Percentiles rank a stretch among this genome's conserved stretches.
These are phyloP conservation scores for Delphinella strobiligena DNA, from an alignment of 2,329 filamentous ascomycete species.

Conservation along the genomic window DNA sequence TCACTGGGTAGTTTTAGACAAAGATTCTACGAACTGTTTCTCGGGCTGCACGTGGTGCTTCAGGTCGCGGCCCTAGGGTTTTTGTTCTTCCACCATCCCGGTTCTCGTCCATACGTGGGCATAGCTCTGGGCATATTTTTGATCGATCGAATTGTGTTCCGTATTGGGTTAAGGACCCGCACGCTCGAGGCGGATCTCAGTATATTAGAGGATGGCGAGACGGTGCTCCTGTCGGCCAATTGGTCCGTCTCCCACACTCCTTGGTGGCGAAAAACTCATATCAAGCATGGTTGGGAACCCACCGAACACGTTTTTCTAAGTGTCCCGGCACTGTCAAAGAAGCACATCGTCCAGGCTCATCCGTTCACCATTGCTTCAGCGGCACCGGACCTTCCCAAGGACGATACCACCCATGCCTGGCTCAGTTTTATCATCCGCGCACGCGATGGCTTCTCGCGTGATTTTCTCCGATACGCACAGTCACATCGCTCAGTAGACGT, in stretches of 20 bases:
- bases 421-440: constrained; percentile 48
- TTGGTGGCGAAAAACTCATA: constrained; percentile 11
- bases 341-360: constrained; percentile 47
- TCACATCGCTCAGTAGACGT: constrained; percentile 32
- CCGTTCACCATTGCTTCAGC: constrained; percentile 56
- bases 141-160: constrained; percentile 45
- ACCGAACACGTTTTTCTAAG: constrained; percentile 54
- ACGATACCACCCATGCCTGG: constrained; percentile 32
- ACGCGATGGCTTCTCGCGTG: constrained; percentile 46
- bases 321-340: constrained; percentile 41
- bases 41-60: constrained; percentile 45
- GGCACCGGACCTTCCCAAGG: constrained; percentile 27
- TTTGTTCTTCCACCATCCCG: constrained; percentile 48
- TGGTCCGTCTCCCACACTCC: constrained; percentile 23
- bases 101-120: constrained; percentile 40
- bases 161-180: constrained; percentile 40
- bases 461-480: constrained; percentile 41
- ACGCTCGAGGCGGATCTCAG: constrained; percentile 37
- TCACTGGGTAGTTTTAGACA: constrained; percentile 48
- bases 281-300: constrained; percentile 44
- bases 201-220: constrained; percentile 46
- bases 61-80: constrained; percentile 44
- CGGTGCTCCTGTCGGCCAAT: constrained; percentile 37
- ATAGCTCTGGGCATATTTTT: constrained; percentile 44
- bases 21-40: constrained; percentile 51